A percentile compares a stretch with the other conserved stretches of the same genome.
phyloP scores from a whole-genome alignment of 345 rosid genomes.

The Microthlaspi erraticum region DNA sequence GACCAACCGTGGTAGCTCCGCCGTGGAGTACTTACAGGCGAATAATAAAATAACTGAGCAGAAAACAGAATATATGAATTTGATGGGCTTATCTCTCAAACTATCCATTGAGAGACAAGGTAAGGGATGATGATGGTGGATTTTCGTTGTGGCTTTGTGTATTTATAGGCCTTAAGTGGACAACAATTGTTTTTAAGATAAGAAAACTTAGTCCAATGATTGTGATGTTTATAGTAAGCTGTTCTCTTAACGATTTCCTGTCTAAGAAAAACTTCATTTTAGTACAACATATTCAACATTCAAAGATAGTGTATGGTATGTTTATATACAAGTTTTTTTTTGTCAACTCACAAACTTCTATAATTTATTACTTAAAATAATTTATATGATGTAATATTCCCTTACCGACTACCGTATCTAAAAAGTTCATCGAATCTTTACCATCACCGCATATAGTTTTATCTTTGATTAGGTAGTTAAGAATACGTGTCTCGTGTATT shows the following conservation, averaged over 20 bases:
- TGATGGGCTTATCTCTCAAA: conserved; percentile 32
- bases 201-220: not conserved
- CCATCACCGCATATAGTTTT: not conserved
- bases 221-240: not conserved
- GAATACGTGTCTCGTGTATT: too few relatives aligned
- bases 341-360: too few relatives aligned
- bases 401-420: too few relatives aligned
- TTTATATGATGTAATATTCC: too few relatives aligned
- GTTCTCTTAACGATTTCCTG: not conserved
- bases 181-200: not conserved
- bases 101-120: conserved; percentile 36
- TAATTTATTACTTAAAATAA: too few relatives aligned
- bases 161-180: conserved; percentile 31
- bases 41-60: conserved; percentile 15
- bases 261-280: too few relatives aligned
- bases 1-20: conserved; percentile 51
- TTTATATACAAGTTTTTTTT: too few relatives aligned
- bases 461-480: too few relatives aligned
- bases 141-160: conserved; percentile 28
- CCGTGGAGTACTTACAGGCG: conserved; percentile 30
- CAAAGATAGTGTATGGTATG: too few relatives aligned
- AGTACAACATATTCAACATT: too few relatives aligned
- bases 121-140: not conserved
- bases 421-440: not conserved
- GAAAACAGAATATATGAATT: not conserved